Evolutionary conservation across 768 basidiomycete genomes (phyloP), one percentile per base, ranked within the genome.

Genomic region (Podaxis sp.): DNA sequence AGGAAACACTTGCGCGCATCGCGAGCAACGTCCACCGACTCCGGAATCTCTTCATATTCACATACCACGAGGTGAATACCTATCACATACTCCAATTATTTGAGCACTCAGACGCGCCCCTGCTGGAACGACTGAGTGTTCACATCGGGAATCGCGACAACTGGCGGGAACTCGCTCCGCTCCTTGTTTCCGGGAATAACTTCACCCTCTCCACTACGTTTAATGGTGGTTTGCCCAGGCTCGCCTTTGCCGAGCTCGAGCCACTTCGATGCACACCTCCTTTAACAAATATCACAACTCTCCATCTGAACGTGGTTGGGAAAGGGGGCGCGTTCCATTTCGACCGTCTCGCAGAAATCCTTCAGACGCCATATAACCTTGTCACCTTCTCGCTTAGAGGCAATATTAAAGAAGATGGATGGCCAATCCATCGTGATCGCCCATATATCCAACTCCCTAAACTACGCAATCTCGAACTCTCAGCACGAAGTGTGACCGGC

Each of bases 331-430:
- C 51, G 13, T 56, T 71, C 33, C 57, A 61, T n/a, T 71, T 67
- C 24, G 29, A 64, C 25, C 49, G 64, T 19, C 66, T 74, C 15
- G 49, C 66, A 4, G 59, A 70, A 25, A 63, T 67, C 41, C 63
- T 72, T 12, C 65, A 43, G 19, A 59, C 65, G 4, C 69, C 73
- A 19, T 68, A 66, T 0, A 64, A 64, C 12, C 64, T 78, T n/a
- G 60, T 60, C 25, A 68, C 69, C 46, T 70, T 78, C 17, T 75
- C 75, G 2, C 60, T 78, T 29, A 69, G 71, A 55, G 74, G 76
- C 0, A 55, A 37, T 2, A 63, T 71, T 22, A 38, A 51, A 13
- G 29, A 66, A 11, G 47, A 55, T 4, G 46, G 65, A 2, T 76
- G 73, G 75, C 64, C 66, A 1, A 29, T 61, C 24, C 66, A 70